Base-by-base conservation (phyloP, 75 land plant genomes). In the Pseudotsuga menziesii region DNA sequence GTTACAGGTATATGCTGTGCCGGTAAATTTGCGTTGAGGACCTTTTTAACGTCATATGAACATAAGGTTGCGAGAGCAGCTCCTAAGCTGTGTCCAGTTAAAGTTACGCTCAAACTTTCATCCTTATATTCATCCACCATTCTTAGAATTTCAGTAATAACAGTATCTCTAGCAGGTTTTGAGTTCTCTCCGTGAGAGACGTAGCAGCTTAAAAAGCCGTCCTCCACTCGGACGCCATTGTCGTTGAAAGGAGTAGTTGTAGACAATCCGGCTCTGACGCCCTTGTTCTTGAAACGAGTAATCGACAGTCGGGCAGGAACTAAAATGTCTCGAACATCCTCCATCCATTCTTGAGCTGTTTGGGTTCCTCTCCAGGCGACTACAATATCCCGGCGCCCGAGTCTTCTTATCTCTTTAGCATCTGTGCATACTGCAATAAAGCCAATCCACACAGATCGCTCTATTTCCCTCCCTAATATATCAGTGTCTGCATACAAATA, bases 21-120 rank as follows among this genome's bases (percentile, higher is more conserved):
- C 32, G 32, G 32, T 29, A 29, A 29, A 29, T 29, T 29, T 29
- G 32, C 32, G 32, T 29, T 29, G 1, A 29, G 32, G 39, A 29
- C 13, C 9, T 39, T 14, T 8, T 48, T 67, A 3, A 80, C 27
- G 23, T 83, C 85, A 76, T 83, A 83, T 25, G 85, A 78, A 6
- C 74, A 29, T 26, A 83, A n/a, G 5, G 76, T 17, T 67, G 85
- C 74, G 29, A 83, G 82, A 6, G 85, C 85, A 13, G 82, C 85
- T 7, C 85, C 85, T 27, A 84, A 75, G 83, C 85, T 81, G 74
- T 84, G 85, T 41, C 85, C 85, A 5, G 83, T 80, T 9, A 84
- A 32, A 5, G 83, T 84, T 63, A 84, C 77, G 82, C 85, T 84
- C 32, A 29, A 29, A 29, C 32, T 29, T 27, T 63, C 67, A 0